phyloP scores from a whole-genome alignment of 768 basidiomycete species.

The Calocera viscosa region DNA sequence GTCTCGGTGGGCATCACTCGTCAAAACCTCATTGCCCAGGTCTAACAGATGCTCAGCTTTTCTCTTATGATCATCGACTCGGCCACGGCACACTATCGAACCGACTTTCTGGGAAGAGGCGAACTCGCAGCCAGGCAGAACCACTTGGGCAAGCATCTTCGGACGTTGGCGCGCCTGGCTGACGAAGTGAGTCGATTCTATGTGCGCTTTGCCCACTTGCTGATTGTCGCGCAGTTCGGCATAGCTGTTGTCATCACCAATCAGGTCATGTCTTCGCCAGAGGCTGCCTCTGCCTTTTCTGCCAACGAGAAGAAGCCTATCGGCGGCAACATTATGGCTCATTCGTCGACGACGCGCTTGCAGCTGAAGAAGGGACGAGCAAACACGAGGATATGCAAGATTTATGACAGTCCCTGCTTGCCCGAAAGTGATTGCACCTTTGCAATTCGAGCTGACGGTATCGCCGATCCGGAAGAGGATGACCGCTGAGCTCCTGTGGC shows the following conservation, averaged over 20 bases:
- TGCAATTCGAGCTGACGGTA: constrained; percentile 80
- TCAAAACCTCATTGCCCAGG: neutral
- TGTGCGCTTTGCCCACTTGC: constrained; percentile 7
- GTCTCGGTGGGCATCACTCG: constrained; percentile 50
- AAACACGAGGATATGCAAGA: constrained; percentile 85
- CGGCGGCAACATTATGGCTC: constrained; percentile 97
- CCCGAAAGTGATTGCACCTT: constrained; percentile 95
- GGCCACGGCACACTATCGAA: constrained; percentile 87
- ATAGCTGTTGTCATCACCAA: constrained; percentile 96
- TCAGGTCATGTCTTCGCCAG: constrained; percentile 98
- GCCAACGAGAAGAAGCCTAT: constrained; percentile 96
- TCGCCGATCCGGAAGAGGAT: constrained; percentile 90
- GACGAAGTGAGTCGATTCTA: constrained; percentile 60
- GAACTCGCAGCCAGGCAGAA: constrained; percentile 91
- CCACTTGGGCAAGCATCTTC: constrained; percentile 89
- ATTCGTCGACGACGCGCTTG: constrained; percentile 96
- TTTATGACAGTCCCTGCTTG: constrained; percentile 94
- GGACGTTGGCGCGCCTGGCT: constrained; percentile 82
- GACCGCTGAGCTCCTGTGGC: constrained; percentile 9
- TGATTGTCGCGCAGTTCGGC: constrained; percentile 54
- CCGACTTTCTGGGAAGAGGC: constrained; percentile 89
- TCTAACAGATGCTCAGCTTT: constrained; percentile 44
- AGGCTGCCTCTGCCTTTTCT: constrained; percentile 77
- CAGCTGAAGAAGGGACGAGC: constrained; percentile 88
- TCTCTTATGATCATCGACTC: constrained; percentile 94